A percentile compares a stretch with the other conserved stretches of the same genome.
phyloP scores from a whole-genome alignment of 208 protist species.

The Crithidia expoeki region DNA sequence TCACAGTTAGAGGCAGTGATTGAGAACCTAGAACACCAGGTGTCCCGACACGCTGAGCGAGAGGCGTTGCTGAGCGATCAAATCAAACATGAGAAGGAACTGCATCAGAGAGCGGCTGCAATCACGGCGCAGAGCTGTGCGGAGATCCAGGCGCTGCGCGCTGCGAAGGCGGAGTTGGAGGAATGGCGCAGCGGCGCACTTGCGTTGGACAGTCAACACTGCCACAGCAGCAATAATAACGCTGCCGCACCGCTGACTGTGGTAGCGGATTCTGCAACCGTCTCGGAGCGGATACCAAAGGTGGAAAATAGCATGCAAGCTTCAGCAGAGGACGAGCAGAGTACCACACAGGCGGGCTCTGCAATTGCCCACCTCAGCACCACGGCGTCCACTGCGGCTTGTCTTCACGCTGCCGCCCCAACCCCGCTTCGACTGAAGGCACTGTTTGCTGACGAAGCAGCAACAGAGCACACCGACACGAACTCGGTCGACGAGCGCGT shows the following conservation, averaged over 20 bases:
- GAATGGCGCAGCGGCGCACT: conserved; percentile 11
- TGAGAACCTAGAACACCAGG: conserved; percentile 25
- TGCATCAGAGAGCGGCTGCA: neutral
- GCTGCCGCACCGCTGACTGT: too few species aligned
- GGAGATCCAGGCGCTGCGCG: conserved; percentile 3
- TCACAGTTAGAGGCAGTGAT: conserved; percentile 25
- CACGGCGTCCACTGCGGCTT: neutral
- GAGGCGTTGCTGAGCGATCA: conserved; percentile 25
- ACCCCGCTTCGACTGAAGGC: conserved; percentile 1
- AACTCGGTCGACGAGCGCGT: neutral
- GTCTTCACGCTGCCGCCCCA: neutral
- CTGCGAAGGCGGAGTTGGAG: conserved; percentile 5
- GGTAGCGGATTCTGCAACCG: too few species aligned
- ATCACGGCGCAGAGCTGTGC: neutral
- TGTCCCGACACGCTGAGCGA: conserved; percentile 24
- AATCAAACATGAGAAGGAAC: conserved; percentile 24
- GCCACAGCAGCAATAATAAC: too few species aligned
- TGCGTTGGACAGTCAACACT: neutral
- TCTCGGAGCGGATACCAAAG: too few species aligned
- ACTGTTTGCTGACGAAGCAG: neutral
- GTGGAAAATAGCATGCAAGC: too few species aligned
- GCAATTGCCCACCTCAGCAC: neutral
- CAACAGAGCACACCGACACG: neutral
- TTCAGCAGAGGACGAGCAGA: too few species aligned
- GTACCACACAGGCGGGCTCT: too few species aligned